These are phyloP conservation scores for Nicotiana sylvestris DNA, from an alignment of 257 asterid species.

Conservation along the genomic window DNA sequence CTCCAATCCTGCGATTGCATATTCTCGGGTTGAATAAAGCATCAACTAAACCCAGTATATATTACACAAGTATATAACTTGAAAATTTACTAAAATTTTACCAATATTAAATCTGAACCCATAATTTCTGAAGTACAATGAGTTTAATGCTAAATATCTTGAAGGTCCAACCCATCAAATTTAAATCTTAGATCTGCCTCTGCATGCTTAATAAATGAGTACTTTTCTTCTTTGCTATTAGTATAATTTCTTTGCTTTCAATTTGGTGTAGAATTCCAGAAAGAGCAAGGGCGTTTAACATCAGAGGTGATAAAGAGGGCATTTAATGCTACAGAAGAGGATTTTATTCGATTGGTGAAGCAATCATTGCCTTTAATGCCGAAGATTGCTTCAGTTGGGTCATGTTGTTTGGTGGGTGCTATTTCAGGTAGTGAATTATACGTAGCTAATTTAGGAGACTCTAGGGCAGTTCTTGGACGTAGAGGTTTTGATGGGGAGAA, in stretches of 20 bases:
- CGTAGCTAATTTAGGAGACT: constrained; percentile 5
- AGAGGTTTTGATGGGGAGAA: constrained; percentile 12
- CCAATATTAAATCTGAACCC: too few species aligned
- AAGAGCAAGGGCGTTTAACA: constrained; percentile 22
- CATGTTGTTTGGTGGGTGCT: constrained; percentile 13
- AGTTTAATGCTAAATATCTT: too few species aligned
- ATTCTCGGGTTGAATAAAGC: neutral
- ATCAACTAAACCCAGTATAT: neutral
- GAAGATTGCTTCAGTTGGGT: constrained; percentile 29
- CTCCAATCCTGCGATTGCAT: neutral
- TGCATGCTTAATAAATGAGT: neutral
- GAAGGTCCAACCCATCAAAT: too few species aligned
- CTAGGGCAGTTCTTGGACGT: constrained; percentile 28
- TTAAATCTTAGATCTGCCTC: too few species aligned
- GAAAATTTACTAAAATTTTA: too few species aligned
- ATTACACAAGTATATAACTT: too few species aligned
- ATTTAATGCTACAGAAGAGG: constrained; percentile 30
- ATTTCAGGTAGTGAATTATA: constrained; percentile 7
- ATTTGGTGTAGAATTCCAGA: constrained; percentile 12
- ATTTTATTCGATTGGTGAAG: constrained; percentile 22
- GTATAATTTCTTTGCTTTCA: neutral
- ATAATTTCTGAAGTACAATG: too few species aligned
- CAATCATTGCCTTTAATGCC: constrained; percentile 15
- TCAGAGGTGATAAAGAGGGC: constrained; percentile 30
- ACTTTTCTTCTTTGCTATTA: neutral